Conservation (phyloP, 176 grass and related monocot genomes). For the Triticum monococcum region DNA sequence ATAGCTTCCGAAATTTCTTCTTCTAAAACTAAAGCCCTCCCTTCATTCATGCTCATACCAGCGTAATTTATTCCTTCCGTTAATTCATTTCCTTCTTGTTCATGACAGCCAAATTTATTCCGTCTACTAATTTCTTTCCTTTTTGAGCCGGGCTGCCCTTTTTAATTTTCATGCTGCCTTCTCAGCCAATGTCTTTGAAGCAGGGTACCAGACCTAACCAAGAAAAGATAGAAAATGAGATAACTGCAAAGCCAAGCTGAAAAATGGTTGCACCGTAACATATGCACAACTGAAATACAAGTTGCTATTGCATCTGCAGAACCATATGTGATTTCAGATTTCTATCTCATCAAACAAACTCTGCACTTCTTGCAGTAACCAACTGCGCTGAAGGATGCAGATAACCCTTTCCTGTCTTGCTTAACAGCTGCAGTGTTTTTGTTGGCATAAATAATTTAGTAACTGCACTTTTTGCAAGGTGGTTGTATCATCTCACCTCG, state of each 20-base stretch:
- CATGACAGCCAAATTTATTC: too few relatives aligned
- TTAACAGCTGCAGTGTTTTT: not conserved
- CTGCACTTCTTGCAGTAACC: not conserved
- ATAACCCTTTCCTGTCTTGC: not conserved
- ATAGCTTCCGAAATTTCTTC: too few relatives aligned
- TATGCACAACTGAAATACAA: not conserved
- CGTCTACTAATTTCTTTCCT: too few relatives aligned
- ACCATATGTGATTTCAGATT: not conserved
- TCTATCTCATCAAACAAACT: not conserved
- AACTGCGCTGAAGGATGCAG: not conserved
- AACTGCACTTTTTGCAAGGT: too few relatives aligned
- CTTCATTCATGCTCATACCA: too few relatives aligned
- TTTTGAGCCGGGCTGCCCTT: too few relatives aligned
- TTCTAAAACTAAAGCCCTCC: too few relatives aligned
- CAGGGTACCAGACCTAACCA: constrained; percentile 85
- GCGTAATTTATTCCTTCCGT: too few relatives aligned
- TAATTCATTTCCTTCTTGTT: too few relatives aligned
- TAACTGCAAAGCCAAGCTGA: not conserved
- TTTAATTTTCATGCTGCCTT: constrained; percentile 60
- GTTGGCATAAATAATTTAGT: not conserved
- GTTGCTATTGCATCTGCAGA: not conserved
- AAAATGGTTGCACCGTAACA: not conserved
- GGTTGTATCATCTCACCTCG: too few relatives aligned
- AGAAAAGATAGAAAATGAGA: not conserved
- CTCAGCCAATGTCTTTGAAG: constrained; percentile 82